phyloP scores from a whole-genome alignment of 164 flowering plant genomes.

The Paratinospora sagittata region DNA sequence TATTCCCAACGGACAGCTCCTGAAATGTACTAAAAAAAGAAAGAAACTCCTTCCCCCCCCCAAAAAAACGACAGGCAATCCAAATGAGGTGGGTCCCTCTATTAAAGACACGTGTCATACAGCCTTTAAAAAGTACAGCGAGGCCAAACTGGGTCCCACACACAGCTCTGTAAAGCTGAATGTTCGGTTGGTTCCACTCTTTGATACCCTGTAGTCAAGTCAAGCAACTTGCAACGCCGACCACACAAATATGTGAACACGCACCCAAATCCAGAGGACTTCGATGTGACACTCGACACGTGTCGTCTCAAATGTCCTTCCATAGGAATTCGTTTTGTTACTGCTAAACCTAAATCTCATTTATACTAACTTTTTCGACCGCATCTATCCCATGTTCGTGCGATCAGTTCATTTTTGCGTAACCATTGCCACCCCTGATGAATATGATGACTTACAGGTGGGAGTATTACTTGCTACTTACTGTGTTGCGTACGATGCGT shows the following conservation, averaged over 20 bases:
- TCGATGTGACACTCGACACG: not conserved
- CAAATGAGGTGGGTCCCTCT: not conserved
- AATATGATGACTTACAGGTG: no score
- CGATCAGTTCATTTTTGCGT: no score
- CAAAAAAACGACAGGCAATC: not conserved
- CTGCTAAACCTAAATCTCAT: no score
- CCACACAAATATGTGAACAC: not conserved
- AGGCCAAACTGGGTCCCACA: not conserved
- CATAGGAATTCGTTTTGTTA: no score
- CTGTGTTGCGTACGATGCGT: no score
- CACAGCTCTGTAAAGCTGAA: not conserved
- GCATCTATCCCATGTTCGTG: no score
- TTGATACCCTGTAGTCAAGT: not conserved
- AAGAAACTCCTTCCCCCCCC: no score
- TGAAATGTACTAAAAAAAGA: not conserved
- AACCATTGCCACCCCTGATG: no score
- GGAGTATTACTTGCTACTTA: no score
- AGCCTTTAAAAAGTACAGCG: not conserved
- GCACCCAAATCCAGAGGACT: not conserved
- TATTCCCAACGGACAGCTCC: not conserved
- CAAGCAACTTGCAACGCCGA: not conserved
- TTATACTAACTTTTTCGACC: no score
- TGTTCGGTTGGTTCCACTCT: not conserved
- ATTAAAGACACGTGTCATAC: not conserved
- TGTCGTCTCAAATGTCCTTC: not conserved